Conservation (phyloP, 2,329 filamentous ascomycete species). For the Parasarocladium wereldwijsianum region DNA sequence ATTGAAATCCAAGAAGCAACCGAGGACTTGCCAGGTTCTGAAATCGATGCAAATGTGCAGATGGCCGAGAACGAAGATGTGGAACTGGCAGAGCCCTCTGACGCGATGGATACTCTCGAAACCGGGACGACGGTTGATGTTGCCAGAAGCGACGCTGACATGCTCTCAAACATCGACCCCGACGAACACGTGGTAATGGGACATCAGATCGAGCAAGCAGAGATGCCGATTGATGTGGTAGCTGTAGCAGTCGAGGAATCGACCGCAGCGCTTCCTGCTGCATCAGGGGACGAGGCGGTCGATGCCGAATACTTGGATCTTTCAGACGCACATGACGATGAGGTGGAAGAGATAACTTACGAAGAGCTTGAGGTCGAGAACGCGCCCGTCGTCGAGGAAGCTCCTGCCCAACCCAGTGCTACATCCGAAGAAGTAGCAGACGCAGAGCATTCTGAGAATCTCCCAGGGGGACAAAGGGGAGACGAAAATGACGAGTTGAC, state of each 20-base stretch:
- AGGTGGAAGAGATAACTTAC: constrained; percentile 17
- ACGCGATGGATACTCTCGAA: constrained; percentile 5
- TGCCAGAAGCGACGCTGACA: constrained; percentile 4
- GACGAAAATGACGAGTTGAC: constrained; percentile 4
- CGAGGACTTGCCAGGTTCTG: constrained; percentile 13
- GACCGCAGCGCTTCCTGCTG: background rate
- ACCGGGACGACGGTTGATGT: background rate
- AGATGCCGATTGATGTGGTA: constrained; percentile 5
- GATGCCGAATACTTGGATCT: background rate
- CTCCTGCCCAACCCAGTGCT: constrained; percentile 2
- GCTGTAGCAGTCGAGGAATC: background rate
- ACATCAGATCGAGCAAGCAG: constrained; percentile 1
- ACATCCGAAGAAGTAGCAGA: background rate
- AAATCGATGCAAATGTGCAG: constrained; percentile 17
- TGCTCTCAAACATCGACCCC: constrained; percentile 6
- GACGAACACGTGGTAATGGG: constrained; percentile 4
- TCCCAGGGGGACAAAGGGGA: background rate
- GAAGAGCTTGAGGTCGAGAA: constrained; percentile 9
- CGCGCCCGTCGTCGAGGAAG: constrained; percentile 1
- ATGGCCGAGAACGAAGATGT: constrained; percentile 11
- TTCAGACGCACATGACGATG: constrained; percentile 3
- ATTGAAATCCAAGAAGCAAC: constrained; percentile 2
- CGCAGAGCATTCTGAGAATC: constrained; percentile 3
- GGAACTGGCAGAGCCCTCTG: constrained; percentile 9
- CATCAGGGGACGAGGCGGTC: background rate